Percentiles rank a stretch among this genome's conserved stretches.
These are phyloP conservation scores for Suhomyces sp. DNA, from an alignment of 805 yeast species.

Conservation along the genomic window DNA sequence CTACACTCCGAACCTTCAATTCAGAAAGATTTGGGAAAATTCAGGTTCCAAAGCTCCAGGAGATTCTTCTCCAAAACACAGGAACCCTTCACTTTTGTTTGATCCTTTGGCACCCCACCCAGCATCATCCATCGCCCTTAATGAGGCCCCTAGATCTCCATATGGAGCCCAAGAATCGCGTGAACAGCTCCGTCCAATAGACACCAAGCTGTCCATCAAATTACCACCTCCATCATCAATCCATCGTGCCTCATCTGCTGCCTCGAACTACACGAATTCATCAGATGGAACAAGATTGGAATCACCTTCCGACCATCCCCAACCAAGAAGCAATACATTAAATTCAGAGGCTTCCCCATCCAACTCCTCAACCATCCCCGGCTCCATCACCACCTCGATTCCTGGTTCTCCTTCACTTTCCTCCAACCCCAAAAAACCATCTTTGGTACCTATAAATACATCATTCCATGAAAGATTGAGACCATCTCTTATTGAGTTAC, in stretches of 20 bases:
- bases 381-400: constrained; percentile 8
- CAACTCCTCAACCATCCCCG: too few relatives aligned
- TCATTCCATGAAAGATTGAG: constrained; percentile 30
- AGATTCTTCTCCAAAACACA: constrained; percentile 21
- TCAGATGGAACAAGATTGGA: too few relatives aligned
- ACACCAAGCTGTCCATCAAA: constrained; percentile 13
- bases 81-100: constrained; percentile 48
- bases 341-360: too few relatives aligned
- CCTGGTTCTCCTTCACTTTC: constrained; percentile 12
- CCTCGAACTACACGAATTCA: constrained; percentile 3
- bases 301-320: too few relatives aligned
- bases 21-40: constrained; percentile 34
- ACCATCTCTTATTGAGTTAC: constrained; percentile 37
- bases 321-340: too few relatives aligned
- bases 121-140: not conserved
- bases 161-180: not conserved
- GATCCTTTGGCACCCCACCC: constrained; percentile 46
- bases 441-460: constrained; percentile 16
- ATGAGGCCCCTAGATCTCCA: not conserved
- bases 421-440: constrained; percentile 13
- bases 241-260: constrained; percentile 12
- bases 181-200: constrained; percentile 1
- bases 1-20: constrained; percentile 29
- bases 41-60: too few relatives aligned
- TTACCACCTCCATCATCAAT: constrained; percentile 23